These are phyloP conservation scores for Pleoardoris graminearum DNA, from an alignment of 2,329 filamentous ascomycete species.

Conservation along the genomic window DNA sequence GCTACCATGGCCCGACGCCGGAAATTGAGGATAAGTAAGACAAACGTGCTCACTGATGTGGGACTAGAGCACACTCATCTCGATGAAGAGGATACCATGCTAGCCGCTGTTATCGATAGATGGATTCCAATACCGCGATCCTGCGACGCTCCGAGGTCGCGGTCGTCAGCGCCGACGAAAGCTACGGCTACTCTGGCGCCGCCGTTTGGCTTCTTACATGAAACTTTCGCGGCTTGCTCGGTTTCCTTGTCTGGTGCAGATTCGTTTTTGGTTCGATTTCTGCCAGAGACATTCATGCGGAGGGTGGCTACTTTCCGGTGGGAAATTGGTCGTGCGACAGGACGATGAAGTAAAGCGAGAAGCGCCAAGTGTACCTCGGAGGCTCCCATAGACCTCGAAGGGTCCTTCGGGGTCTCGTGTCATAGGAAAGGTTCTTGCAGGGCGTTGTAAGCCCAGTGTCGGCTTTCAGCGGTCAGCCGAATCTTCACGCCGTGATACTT, in stretches of 20 bases:
- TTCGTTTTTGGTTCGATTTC: neutral
- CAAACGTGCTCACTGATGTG: neutral
- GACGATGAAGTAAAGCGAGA: too few relatives aligned
- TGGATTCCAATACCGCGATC: neutral
- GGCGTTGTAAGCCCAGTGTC: too few relatives aligned
- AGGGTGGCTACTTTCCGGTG: too few relatives aligned
- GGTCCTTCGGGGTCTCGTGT: too few relatives aligned
- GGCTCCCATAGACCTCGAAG: too few relatives aligned
- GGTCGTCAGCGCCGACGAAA: constrained; percentile 4
- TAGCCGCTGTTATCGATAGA: neutral
- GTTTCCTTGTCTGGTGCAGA: neutral
- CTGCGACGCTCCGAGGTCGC: neutral
- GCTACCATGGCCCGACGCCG: neutral
- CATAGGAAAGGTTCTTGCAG: too few relatives aligned
- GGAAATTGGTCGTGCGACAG: too few relatives aligned
- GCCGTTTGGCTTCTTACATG: constrained; percentile 1
- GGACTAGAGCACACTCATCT: neutral
- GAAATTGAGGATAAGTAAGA: neutral
- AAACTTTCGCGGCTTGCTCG: neutral
- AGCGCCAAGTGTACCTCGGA: too few relatives aligned
- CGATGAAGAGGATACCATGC: neutral
- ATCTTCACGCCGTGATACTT: too few relatives aligned
- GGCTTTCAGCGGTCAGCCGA: too few relatives aligned
- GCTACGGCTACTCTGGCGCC: neutral
- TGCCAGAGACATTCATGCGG: too few relatives aligned